Conservation (phyloP, 2,329 filamentous ascomycete genomes). For the Fusarium torulosum region DNA sequence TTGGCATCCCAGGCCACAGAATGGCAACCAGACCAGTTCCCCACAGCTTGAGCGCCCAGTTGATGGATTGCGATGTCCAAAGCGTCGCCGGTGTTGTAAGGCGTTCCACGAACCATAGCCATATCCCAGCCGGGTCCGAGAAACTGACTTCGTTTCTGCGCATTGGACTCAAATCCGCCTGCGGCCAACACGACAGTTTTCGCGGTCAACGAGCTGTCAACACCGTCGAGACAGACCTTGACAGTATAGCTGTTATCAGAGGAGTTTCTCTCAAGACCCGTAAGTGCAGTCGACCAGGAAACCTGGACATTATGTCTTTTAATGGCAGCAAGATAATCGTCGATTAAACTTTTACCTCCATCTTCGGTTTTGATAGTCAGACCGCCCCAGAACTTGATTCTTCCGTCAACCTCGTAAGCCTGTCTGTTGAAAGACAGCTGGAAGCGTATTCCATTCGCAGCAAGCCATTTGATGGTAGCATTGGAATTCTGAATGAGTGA, state of each 20-base stretch:
- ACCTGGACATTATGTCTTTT: conserved; percentile 1
- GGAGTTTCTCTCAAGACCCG: neutral
- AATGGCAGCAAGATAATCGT: conserved; percentile 17
- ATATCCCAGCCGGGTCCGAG: conserved; percentile 56
- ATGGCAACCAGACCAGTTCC: conserved; percentile 19
- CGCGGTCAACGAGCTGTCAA: neutral
- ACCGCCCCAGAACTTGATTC: conserved; percentile 22
- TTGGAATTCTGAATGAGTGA: conserved; percentile 16
- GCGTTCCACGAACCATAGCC: conserved; percentile 47
- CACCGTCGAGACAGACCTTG: neutral
- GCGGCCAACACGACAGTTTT: conserved; percentile 12
- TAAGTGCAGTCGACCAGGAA: conserved; percentile 19
- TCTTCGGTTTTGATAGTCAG: conserved; percentile 22
- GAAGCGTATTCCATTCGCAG: conserved; percentile 16
- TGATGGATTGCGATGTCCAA: conserved; percentile 3
- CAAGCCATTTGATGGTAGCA: conserved; percentile 20
- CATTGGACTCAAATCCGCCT: conserved; percentile 57
- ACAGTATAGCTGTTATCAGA: neutral
- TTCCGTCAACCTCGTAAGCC: conserved; percentile 16
- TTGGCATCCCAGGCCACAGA: conserved; percentile 26
- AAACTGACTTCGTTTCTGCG: conserved; percentile 66
- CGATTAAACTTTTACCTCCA: conserved; percentile 18
- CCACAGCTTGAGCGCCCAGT: conserved; percentile 2
- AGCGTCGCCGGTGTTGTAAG: conserved; percentile 29
- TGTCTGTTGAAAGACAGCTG: conserved; percentile 24